These are phyloP conservation scores for Hordeum marinum DNA, from an alignment of 176 grass and related monocot species.

Conservation along the genomic window DNA sequence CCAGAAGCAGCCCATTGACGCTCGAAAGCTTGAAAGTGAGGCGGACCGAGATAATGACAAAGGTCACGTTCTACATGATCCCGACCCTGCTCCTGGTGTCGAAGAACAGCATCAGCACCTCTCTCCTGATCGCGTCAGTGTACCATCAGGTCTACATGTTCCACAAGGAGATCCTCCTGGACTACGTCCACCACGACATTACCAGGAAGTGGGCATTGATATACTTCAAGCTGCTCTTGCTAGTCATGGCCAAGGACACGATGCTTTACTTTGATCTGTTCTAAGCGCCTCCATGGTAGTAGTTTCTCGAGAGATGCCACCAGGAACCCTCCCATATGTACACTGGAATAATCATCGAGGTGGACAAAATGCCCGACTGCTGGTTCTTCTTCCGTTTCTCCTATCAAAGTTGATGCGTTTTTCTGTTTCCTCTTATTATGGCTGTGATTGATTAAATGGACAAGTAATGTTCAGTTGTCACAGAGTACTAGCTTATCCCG, in stretches of 20 bases:
- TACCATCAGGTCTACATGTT: slow-evolving; percentile 89
- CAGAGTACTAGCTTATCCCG: not conserved
- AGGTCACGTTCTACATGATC: slow-evolving; percentile 56
- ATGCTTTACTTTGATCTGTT: slow-evolving; percentile 57
- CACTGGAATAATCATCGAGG: slow-evolving; percentile 25
- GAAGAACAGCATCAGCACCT: slow-evolving; percentile 53
- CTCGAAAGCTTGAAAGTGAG: slow-evolving; percentile 65
- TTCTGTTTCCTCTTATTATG: not conserved
- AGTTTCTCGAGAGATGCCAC: not conserved
- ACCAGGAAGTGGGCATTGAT: slow-evolving; percentile 82
- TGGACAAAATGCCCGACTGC: not conserved
- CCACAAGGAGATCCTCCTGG: slow-evolving; percentile 87
- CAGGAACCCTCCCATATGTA: not conserved
- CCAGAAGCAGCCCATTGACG: slow-evolving; percentile 43
- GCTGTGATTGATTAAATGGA: not conserved
- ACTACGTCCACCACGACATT: slow-evolving; percentile 77
- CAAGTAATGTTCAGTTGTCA: not conserved
- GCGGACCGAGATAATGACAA: slow-evolving; percentile 37
- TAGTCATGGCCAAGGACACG: slow-evolving; percentile 81
- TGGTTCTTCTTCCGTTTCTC: not conserved
- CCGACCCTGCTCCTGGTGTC: slow-evolving; percentile 53
- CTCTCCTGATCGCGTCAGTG: slow-evolving; percentile 48
- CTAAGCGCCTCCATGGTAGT: slow-evolving; percentile 18
- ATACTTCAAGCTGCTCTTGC: slow-evolving; percentile 73
- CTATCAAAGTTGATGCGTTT: not conserved